phyloP scores from a whole-genome alignment of 768 basidiomycete species.

The Butyriboletus loyo region DNA sequence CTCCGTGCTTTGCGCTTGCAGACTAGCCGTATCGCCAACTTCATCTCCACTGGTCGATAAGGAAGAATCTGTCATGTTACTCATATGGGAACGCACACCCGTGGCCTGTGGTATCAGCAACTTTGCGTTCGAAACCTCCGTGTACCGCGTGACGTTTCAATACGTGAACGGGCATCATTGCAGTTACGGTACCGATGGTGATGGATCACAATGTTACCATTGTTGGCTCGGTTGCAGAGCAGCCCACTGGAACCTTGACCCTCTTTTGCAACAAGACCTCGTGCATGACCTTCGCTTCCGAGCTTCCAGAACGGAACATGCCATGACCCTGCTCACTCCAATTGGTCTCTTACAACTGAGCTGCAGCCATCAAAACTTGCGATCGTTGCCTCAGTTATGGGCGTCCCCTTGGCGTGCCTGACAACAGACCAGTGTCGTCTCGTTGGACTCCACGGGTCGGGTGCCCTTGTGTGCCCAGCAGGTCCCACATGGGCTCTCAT shows the following conservation, averaged over 20 bases:
- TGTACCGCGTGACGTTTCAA: constrained; percentile 23
- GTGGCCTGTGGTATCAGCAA: constrained; percentile 2
- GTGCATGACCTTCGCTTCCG: constrained; percentile 25
- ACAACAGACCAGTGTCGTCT: background rate
- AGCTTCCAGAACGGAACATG: constrained; percentile 24
- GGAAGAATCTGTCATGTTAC: background rate
- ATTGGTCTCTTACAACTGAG: constrained; percentile 4
- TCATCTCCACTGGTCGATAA: constrained; percentile 2
- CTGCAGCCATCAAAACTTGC: background rate
- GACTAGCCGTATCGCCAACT: background rate
- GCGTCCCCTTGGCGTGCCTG: constrained; percentile 5
- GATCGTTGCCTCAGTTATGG: constrained; percentile 7
- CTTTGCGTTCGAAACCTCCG: constrained; percentile 15
- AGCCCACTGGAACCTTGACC: background rate
- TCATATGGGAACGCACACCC: background rate
- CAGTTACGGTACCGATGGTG: constrained; percentile 30
- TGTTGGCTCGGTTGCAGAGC: constrained; percentile 12
- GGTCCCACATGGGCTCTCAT: background rate
- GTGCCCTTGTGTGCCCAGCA: background rate
- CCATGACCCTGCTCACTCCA: constrained; percentile 13
- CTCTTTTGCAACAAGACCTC: constrained; percentile 21
- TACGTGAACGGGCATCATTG: constrained; percentile 30
- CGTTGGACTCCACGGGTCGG: background rate
- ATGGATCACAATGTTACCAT: constrained; percentile 24
- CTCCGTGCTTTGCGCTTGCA: background rate